Conservation (phyloP, 2,329 filamentous ascomycete genomes). For the Pseudopyricularia javanii region DNA sequence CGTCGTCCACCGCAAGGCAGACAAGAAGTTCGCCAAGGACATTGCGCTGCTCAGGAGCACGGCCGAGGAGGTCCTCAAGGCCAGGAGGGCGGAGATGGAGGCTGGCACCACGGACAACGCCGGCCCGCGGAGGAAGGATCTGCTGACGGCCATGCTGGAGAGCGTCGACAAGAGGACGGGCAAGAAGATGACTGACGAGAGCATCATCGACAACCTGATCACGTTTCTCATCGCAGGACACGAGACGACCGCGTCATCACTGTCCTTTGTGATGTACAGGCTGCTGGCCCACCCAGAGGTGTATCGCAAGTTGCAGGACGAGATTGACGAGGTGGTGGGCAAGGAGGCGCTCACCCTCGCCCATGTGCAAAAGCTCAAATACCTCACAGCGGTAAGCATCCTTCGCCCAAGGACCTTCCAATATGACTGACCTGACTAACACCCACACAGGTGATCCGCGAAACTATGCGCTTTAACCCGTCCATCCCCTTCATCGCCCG, state of each 20-base stretch:
- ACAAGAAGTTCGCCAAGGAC: constrained; percentile 5
- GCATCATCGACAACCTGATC: constrained; percentile 8
- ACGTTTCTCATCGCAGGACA: constrained; percentile 36
- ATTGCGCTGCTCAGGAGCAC: constrained; percentile 5
- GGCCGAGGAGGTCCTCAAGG: constrained; percentile 5
- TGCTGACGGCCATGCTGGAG: constrained; percentile 36
- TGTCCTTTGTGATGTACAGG: constrained; percentile 37
- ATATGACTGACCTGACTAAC: too few species aligned
- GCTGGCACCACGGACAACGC: too few species aligned
- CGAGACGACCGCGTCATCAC: constrained; percentile 41
- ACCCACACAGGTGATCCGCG: too few species aligned
- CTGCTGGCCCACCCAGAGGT: constrained; percentile 34
- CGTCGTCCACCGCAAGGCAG: neutral
- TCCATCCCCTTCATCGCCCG: constrained; percentile 24
- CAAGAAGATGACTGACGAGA: constrained; percentile 10
- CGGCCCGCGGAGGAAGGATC: constrained; percentile 40
- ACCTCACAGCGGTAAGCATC: constrained; percentile 40
- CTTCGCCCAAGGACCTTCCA: too few species aligned
- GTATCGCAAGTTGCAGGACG: constrained; percentile 33
- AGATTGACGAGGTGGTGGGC: constrained; percentile 39
- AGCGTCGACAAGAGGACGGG: constrained; percentile 12
- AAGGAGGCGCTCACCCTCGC: constrained; percentile 27
- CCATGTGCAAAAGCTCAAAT: constrained; percentile 37
- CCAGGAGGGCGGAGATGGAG: constrained; percentile 17
- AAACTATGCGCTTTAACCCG: constrained; percentile 39